phyloP scores from a whole-genome alignment of 805 yeast genomes.

The Starmerella scarabaei region DNA sequence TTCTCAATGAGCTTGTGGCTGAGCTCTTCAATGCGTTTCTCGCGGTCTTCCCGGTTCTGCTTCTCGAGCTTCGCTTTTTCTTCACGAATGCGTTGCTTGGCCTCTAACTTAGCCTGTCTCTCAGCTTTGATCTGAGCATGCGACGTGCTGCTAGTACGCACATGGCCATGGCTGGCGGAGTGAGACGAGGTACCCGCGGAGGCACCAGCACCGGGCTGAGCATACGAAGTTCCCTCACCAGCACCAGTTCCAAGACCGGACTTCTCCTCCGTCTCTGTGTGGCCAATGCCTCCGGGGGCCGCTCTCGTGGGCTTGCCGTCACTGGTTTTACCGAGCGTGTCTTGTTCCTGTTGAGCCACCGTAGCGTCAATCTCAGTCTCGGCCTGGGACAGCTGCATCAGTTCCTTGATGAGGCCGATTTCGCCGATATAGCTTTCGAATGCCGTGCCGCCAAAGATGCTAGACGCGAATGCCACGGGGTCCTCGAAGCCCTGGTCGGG shows the following conservation, averaged over 20 bases:
- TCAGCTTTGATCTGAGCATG: neutral
- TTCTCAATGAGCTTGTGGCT: slow-evolving; percentile 67
- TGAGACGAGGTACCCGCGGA: neutral
- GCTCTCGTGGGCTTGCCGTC: slow-evolving; percentile 21
- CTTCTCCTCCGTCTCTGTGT: neutral
- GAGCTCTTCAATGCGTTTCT: slow-evolving; percentile 37
- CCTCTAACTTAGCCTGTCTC: slow-evolving; percentile 25
- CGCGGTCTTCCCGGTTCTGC: slow-evolving; percentile 29
- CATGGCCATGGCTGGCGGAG: neutral
- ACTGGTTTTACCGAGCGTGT: neutral
- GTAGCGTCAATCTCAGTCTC: slow-evolving; percentile 31
- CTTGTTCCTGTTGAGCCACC: slow-evolving; percentile 10
- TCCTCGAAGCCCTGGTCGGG: slow-evolving; percentile 66
- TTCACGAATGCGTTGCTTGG: slow-evolving; percentile 24
- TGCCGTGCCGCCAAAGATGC: slow-evolving; percentile 86
- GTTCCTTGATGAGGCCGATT: slow-evolving; percentile 59
- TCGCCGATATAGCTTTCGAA: slow-evolving; percentile 83
- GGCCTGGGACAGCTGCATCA: slow-evolving; percentile 48
- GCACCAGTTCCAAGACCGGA: neutral
- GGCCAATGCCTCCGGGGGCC: neutral
- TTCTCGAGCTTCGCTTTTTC: slow-evolving; percentile 32
- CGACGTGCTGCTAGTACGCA: neutral
- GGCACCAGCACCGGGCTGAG: neutral
- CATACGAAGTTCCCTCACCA: neutral
- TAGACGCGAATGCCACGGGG: slow-evolving; percentile 70